phyloP scores from a whole-genome alignment of 805 yeast genomes.

The Zygoascus biomembranicola region DNA sequence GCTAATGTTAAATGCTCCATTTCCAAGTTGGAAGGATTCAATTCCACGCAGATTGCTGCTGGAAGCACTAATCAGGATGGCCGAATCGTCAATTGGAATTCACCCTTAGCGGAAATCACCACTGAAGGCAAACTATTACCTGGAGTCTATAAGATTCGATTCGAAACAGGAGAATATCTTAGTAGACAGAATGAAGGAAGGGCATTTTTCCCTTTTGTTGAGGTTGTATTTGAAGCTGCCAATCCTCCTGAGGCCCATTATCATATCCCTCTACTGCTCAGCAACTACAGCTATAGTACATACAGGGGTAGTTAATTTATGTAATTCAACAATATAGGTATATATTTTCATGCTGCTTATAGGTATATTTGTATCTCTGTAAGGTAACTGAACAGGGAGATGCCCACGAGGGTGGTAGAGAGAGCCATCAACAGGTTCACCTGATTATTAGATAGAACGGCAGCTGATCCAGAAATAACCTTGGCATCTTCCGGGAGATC shows the following conservation, averaged over 20 bases:
- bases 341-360: neutral
- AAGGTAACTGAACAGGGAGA: slow-evolving; percentile 43
- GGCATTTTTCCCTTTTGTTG: slow-evolving; percentile 84
- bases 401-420: slow-evolving; percentile 23
- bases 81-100: slow-evolving; percentile 60
- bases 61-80: slow-evolving; percentile 77
- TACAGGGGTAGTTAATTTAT: slow-evolving; percentile 64
- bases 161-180: slow-evolving; percentile 67
- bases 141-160: slow-evolving; percentile 69
- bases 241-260: slow-evolving; percentile 71
- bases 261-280: slow-evolving; percentile 78
- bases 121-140: slow-evolving; percentile 32
- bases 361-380: neutral
- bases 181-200: slow-evolving; percentile 26
- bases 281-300: slow-evolving; percentile 84
- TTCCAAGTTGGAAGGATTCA: slow-evolving; percentile 14
- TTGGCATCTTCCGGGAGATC: slow-evolving; percentile 11
- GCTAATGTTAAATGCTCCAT: slow-evolving; percentile 56
- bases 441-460: slow-evolving; percentile 33
- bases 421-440: slow-evolving; percentile 33
- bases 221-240: slow-evolving; percentile 61
- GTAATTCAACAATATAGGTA: slow-evolving; percentile 1
- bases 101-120: slow-evolving; percentile 33
- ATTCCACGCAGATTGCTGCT: slow-evolving; percentile 42
- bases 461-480: slow-evolving; percentile 28